Evolutionary conservation across 306 rosid species (phyloP), one percentile per base, ranked within the genome.

Genomic region (Castanea mollissima): DNA sequence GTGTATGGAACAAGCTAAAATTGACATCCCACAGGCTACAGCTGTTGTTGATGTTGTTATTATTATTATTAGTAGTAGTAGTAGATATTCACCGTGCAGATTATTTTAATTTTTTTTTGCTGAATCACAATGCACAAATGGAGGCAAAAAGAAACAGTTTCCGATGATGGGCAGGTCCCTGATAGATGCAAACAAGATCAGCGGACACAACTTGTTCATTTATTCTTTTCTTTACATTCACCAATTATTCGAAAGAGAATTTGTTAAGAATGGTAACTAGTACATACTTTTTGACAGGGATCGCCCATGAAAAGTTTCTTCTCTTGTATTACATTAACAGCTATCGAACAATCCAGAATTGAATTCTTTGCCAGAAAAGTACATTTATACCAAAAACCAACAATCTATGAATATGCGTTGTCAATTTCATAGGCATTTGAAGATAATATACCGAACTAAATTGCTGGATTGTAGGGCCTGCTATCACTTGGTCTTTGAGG

Each of bases 331-430:
- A 6, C 46, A 38, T 38, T 38, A 7, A 8, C 32, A 44, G 25
- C 63, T 73, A 31, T 31, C 54, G 20, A 14, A 32, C 10, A 6
- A 65, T 15, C 35, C 55, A n/a, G 63, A 51, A 75, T 46, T 44
- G 49, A 71, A 55, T 74, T 70, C 60, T 55, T 63, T 75, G 76
- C 44, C 82, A 77, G 52, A 75, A 75, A 81, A 56, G 74, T 69
- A 70, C 74, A 18, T 12, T 14, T 59, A 23, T 55, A 20, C 54
- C 46, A 21, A n/a, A 73, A 73, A 41, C n/a, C 41, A 57, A 32
- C 16, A 44, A 2, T 63, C 75, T 25, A 32, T 27, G 34, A 19
- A 41, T 60, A 62, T 80, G 82, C 67, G 25, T 46, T 56, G 84
- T 76, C 79, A 25, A 57, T 57, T 74, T 69, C 73, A 60, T 4